A percentile compares a stretch with the other conserved stretches of the same genome.
These are phyloP conservation scores for Eremochloa ophiuroides DNA, from an alignment of 176 grass and related monocot species.

Conservation along the genomic window DNA sequence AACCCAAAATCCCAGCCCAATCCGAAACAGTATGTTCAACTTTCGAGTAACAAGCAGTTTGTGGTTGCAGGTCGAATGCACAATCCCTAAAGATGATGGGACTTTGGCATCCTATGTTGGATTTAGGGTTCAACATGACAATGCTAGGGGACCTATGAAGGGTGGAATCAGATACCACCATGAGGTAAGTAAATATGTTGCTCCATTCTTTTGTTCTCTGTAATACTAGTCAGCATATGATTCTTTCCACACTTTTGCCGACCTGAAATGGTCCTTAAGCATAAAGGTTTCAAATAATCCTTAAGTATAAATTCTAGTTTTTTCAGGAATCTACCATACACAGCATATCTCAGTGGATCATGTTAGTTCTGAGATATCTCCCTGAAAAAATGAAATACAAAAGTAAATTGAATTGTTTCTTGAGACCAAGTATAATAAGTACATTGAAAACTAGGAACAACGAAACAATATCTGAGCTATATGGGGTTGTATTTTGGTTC, in stretches of 20 bases:
- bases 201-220: constrained; percentile 18
- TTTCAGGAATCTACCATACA: neutral
- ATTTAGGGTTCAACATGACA: constrained; percentile 83
- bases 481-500: neutral
- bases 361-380: neutral
- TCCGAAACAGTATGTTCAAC: constrained; percentile 2
- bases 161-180: constrained; percentile 94
- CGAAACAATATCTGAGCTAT: neutral
- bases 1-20: too few species aligned
- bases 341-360: neutral
- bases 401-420: neutral
- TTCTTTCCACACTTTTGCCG: constrained; percentile 22
- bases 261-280: constrained; percentile 31
- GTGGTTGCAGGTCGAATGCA: constrained; percentile 81
- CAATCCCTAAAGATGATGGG: constrained; percentile 85
- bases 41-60: constrained; percentile 20
- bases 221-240: constrained; percentile 18
- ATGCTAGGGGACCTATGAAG: constrained; percentile 95
- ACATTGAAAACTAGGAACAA: neutral
- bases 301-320: constrained; percentile 1
- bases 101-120: constrained; percentile 80
- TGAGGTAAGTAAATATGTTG: constrained; percentile 51
- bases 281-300: neutral
- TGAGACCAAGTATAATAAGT: neutral
- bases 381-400: neutral